A percentile compares a stretch with the other conserved stretches of the same genome.
phyloP scores from a whole-genome alignment of 768 basidiomycete species.

The Cystofilobasidium capitatum region DNA sequence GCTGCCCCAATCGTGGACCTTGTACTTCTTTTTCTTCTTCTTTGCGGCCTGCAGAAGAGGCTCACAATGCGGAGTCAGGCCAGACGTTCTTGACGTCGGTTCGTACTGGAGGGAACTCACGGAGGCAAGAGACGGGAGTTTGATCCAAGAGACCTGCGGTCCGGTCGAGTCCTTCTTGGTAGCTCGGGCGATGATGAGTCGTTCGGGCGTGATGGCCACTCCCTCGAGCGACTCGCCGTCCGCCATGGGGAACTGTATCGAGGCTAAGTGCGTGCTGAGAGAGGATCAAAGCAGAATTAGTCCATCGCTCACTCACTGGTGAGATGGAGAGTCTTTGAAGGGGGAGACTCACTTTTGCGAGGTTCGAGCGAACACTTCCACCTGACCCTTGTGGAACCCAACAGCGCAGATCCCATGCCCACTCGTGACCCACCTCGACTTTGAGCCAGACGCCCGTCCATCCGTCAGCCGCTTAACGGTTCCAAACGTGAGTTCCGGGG shows the following conservation, averaged over 20 bases:
- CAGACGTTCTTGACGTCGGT: too few species aligned
- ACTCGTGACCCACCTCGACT: background rate
- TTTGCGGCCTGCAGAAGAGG: background rate
- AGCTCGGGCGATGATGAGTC: background rate
- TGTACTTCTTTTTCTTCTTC: background rate
- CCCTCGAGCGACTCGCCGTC: background rate
- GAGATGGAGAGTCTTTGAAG: too few species aligned
- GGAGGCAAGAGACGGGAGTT: background rate
- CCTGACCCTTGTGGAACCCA: background rate
- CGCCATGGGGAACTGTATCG: background rate
- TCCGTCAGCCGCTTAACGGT: background rate
- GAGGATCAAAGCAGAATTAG: background rate
- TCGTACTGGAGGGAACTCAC: background rate
- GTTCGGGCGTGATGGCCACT: background rate
- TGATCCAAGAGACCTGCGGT: background rate
- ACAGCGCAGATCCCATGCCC: background rate
- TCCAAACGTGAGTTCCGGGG: background rate
- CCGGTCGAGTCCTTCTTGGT: background rate
- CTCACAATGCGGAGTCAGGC: background rate
- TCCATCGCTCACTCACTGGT: too few species aligned
- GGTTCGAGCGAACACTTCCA: background rate
- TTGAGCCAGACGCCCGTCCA: background rate
- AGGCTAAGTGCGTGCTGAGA: background rate
- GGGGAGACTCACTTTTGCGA: too few species aligned
- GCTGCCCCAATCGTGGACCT: background rate